Evolutionary conservation across 2,329 filamentous ascomycete species (phyloP), one percentile per base, ranked within the genome.

Genomic region (Xylaria hypoxylon): DNA sequence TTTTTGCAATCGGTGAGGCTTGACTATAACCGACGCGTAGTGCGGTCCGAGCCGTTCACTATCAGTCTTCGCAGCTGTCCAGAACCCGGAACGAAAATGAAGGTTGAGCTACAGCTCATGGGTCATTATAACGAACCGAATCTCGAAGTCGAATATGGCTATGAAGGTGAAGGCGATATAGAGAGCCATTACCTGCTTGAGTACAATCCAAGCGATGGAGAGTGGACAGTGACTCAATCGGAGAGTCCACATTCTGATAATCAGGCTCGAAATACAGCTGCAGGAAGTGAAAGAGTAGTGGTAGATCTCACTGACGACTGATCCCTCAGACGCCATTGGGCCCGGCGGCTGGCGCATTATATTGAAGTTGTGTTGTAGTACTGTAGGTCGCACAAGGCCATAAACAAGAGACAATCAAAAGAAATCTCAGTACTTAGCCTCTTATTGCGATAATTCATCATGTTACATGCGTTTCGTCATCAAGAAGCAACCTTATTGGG

Each of bases 41-140:
- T 73, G 13, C 75, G 73, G 5, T 65, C 74, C 0, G 81, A 83
- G 71, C 82, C 80, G 0, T 82, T 82, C 31, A 45, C 67, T 0
- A 75, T 83, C 57, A 73, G 69, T 1, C 77, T 82, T 11, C 77
- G 79, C 11, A 75, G 73, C 2, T 67, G 67, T 0, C 52, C 77
- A 1, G 70, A 72, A 3, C 24, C 52, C 0, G 76, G 71, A 0
- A 68, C 70, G 3, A 33, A 72, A 2, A 56, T 82, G 22, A 78
- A 75, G n/a, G 69, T 83, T 0, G 78, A 81, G 24, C 70, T 84
- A 3, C 79, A 84, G 67, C 84, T 84, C 10, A 84, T 84, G 80
- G 81, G 82, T 0, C 77, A 84, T 58, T 84, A 84, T 33, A 76
- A 77, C 2, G 82, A 84, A 68, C 81, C 81, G 0, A 80, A 79